phyloP scores from a whole-genome alignment of 192 early-diverging fungal species.

The Coemansia furcata region DNA sequence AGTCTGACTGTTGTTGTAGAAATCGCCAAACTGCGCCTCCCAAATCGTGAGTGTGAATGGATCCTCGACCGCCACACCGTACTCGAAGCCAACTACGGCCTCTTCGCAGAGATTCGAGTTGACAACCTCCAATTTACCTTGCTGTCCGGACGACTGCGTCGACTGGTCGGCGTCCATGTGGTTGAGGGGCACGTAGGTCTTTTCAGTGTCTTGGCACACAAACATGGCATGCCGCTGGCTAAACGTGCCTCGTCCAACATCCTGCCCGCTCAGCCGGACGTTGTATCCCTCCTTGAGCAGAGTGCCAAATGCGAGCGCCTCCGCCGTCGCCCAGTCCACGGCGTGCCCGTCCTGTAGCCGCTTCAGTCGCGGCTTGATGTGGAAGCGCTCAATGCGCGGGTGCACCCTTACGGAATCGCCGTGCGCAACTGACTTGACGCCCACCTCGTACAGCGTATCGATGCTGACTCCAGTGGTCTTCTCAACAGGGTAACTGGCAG shows the following conservation, averaged over 20 bases:
- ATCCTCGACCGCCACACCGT: conserved; percentile 86
- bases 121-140: conserved; percentile 77
- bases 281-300: conserved; percentile 80
- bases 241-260: conserved; percentile 97
- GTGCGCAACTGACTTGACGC: conserved; percentile 67
- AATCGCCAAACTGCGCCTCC: conserved; percentile 99
- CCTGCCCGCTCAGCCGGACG: conserved; percentile 93
- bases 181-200: conserved; percentile 84
- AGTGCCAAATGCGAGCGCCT: conserved; percentile 88
- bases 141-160: conserved; percentile 16
- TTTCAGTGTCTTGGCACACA: conserved; percentile 86
- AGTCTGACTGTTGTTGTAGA: conserved; percentile 97
- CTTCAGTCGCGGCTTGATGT: conserved; percentile 77
- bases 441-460: conserved; percentile 66
- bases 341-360: conserved; percentile 67
- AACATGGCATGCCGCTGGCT: conserved; percentile 97
- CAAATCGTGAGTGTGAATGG: conserved; percentile 91
- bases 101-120: conserved; percentile 91
- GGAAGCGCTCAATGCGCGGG: conserved; percentile 85
- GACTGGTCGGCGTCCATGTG: conserved; percentile 42
- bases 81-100: conserved; percentile 94
- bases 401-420: conserved; percentile 69
- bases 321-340: conserved; percentile 95
- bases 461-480: conserved; percentile 61
- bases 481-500: conserved; percentile 15